These are phyloP conservation scores for Umbilicus rupestris DNA, from an alignment of 164 flowering plant genomes.

Conservation along the genomic window DNA sequence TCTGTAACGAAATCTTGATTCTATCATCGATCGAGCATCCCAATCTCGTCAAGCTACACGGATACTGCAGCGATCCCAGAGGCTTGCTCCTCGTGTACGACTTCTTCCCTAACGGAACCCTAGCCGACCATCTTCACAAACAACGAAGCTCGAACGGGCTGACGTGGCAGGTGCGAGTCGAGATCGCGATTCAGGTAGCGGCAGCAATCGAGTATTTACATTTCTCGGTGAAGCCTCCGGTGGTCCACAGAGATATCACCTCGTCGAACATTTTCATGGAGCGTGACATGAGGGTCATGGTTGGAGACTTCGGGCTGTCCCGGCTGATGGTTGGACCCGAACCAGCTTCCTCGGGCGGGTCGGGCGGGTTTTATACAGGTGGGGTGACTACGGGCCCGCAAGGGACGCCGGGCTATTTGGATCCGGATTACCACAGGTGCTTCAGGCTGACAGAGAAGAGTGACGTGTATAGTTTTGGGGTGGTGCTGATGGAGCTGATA, in stretches of 20 bases:
- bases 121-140: slow-evolving; percentile 86
- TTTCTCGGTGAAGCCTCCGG: slow-evolving; percentile 44
- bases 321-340: slow-evolving; percentile 44
- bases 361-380: slow-evolving; percentile 47
- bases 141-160: slow-evolving; percentile 19
- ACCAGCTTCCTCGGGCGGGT: slow-evolving; percentile 20
- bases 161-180: slow-evolving; percentile 52
- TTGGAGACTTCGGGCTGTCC: slow-evolving; percentile 88
- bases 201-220: slow-evolving; percentile 75
- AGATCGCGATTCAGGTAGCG: slow-evolving; percentile 66
- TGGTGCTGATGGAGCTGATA: slow-evolving; percentile 69
- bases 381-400: slow-evolving; percentile 77
- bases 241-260: slow-evolving; percentile 87
- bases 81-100: slow-evolving; percentile 79
- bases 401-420: slow-evolving; percentile 93
- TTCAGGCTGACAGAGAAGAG: slow-evolving; percentile 86
- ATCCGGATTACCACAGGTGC: slow-evolving; percentile 81
- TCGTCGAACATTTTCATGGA: slow-evolving; percentile 78
- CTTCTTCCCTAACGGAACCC: slow-evolving; percentile 76
- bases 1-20: slow-evolving; percentile 80
- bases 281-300: slow-evolving; percentile 60
- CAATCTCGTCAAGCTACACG: slow-evolving; percentile 71
- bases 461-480: slow-evolving; percentile 91
- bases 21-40: slow-evolving; percentile 69
- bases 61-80: slow-evolving; percentile 82